phyloP scores from a whole-genome alignment of 805 yeast genomes.

The Kluyveromyces starmeri region DNA sequence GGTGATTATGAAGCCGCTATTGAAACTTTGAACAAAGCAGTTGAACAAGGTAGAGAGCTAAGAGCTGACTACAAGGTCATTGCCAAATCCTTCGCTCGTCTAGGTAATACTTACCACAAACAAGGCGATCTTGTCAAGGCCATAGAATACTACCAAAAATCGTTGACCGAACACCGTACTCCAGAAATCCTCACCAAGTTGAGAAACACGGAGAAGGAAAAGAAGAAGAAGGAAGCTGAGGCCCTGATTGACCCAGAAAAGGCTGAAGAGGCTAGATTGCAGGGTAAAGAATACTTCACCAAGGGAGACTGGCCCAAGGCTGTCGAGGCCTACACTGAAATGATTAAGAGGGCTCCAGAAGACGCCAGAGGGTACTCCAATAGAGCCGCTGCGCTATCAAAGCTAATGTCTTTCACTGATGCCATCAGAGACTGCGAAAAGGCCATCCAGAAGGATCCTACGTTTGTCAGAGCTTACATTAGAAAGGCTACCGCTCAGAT shows the following conservation, averaged over 20 bases:
- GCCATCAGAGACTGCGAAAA: conserved; percentile 85
- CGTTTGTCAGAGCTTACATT: conserved; percentile 87
- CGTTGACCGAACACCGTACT: conserved; percentile 94
- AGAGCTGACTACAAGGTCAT: conserved; percentile 88
- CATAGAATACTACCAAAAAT: conserved; percentile 71
- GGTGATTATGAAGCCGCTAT: conserved; percentile 86
- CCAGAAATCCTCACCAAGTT: conserved; percentile 86
- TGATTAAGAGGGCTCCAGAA: conserved; percentile 93
- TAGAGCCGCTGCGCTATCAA: conserved; percentile 95
- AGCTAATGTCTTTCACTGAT: conserved; percentile 94
- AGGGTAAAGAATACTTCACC: conserved; percentile 83
- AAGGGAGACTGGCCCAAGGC: conserved; percentile 96
- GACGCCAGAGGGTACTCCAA: conserved; percentile 96
- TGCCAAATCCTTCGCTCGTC: conserved; percentile 89
- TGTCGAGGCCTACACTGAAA: conserved; percentile 88
- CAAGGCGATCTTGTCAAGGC: conserved; percentile 65
- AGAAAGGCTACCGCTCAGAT: conserved; percentile 93
- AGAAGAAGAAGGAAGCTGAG: conserved; percentile 68
- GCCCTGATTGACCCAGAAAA: conserved; percentile 80
- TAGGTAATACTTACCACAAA: conserved; percentile 77
- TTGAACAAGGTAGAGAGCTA: conserved; percentile 80
- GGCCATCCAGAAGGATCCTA: conserved; percentile 84
- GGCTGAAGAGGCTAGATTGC: conserved; percentile 90
- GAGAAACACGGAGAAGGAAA: conserved; percentile 77
- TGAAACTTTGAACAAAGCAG: conserved; percentile 68